phyloP scores from a whole-genome alignment of 495 filamentous ascomycete genomes.

The Penicillium atrosanguineum region DNA sequence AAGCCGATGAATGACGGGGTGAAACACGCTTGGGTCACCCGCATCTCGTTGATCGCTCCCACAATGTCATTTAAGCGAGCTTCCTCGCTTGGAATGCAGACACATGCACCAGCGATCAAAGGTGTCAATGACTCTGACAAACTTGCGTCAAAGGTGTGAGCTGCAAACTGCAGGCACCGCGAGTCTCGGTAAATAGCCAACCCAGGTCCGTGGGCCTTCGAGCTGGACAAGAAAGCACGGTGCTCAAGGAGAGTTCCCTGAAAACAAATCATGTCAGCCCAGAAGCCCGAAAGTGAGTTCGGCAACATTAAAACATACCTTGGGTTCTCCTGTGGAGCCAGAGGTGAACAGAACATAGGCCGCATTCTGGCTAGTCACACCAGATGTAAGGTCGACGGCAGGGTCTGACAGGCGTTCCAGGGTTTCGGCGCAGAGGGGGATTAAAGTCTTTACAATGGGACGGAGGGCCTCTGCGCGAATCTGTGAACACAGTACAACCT shows the following conservation, averaged over 20 bases:
- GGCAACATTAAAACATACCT: conserved; percentile 30
- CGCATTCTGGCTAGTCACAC: conserved; percentile 34
- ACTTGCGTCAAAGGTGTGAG: conserved; percentile 54
- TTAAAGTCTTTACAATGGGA: conserved; percentile 28
- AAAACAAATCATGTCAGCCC: conserved; percentile 1
- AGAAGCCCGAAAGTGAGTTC: neutral
- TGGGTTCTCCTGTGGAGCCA: conserved; percentile 51
- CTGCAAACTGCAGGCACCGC: conserved; percentile 49
- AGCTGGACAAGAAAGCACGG: conserved; percentile 40
- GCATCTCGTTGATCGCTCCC: conserved; percentile 43
- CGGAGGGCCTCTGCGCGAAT: conserved; percentile 25
- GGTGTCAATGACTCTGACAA: conserved; percentile 41
- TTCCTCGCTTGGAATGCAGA: conserved; percentile 52
- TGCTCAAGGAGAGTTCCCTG: conserved; percentile 51
- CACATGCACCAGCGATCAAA: conserved; percentile 42
- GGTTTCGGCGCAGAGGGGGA: conserved; percentile 34
- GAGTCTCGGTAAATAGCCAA: conserved; percentile 28
- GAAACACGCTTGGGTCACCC: conserved; percentile 42
- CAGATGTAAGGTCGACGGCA: conserved; percentile 23
- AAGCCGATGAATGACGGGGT: conserved; percentile 55
- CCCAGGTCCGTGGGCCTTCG: conserved; percentile 42
- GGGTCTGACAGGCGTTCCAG: conserved; percentile 27
- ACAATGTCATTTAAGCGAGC: conserved; percentile 49
- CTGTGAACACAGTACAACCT: conserved; percentile 54
- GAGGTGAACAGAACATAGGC: conserved; percentile 50